Conservation (phyloP, 23 red algal species). For the Cyanidiococcus yangmingshanensis region DNA sequence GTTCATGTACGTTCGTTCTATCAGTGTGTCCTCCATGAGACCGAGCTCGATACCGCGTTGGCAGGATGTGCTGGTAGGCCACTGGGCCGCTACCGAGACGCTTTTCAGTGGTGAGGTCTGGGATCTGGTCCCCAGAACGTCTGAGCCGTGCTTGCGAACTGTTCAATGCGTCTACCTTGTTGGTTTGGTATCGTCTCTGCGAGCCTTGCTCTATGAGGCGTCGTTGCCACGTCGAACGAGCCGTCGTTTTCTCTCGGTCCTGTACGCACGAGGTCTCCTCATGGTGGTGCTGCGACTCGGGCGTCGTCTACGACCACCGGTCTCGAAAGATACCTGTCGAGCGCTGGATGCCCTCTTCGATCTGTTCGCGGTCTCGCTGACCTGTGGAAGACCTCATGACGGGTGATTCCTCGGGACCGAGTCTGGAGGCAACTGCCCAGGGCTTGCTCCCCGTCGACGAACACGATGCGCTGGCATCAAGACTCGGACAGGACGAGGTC, state of each 20-base stretch:
- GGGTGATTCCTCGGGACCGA: too few species aligned
- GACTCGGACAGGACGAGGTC: not conserved
- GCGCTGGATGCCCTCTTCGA: slow-evolving; percentile 11
- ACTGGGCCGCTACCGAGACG: not conserved
- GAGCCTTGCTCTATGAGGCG: not conserved
- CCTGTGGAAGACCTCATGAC: not conserved
- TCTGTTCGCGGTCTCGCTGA: not conserved
- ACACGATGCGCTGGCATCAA: not conserved
- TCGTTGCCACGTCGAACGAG: not conserved
- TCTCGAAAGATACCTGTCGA: not conserved
- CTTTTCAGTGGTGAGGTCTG: not conserved
- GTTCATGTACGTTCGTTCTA: not conserved
- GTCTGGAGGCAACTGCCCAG: too few species aligned
- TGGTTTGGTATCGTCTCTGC: slow-evolving; percentile 5
- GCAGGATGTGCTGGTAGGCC: slow-evolving; percentile 5
- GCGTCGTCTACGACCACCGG: not conserved
- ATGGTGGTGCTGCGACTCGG: not conserved
- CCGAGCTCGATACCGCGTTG: not conserved
- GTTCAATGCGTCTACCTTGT: not conserved
- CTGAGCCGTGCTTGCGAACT: not conserved
- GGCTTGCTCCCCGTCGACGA: too few species aligned
- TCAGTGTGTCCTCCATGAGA: not conserved
- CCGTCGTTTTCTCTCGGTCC: not conserved
- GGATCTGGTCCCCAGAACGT: not conserved
- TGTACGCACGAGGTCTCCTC: not conserved